Conservation (phyloP, 2,329 filamentous ascomycete genomes). For the Chaetomiaceae sp. region DNA sequence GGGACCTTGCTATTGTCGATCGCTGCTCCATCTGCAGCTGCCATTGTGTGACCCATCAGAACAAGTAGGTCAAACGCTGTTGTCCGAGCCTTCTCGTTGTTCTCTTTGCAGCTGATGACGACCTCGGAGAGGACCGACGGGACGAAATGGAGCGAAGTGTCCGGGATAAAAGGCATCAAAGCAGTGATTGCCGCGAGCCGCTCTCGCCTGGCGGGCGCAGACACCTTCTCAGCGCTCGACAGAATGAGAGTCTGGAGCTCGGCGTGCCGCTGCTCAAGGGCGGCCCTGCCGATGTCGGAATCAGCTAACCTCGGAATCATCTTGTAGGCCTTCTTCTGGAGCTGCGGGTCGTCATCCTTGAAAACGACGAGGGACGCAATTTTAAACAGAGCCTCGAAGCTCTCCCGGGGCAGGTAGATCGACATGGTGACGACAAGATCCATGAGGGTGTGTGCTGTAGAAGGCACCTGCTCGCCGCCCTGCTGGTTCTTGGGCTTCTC, state of each 20-base stretch:
- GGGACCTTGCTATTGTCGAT: slow-evolving; percentile 85
- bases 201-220: slow-evolving; percentile 80
- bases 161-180: slow-evolving; percentile 73
- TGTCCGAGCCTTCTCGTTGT: slow-evolving; percentile 89
- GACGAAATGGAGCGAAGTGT: slow-evolving; percentile 83
- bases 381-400: slow-evolving; percentile 78
- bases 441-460: slow-evolving; percentile 91
- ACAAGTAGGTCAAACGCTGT: slow-evolving; percentile 88
- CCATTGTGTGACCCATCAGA: slow-evolving; percentile 79
- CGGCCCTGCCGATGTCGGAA: slow-evolving; percentile 71
- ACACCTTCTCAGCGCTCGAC: slow-evolving; percentile 75
- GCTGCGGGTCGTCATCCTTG: slow-evolving; percentile 77
- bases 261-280: slow-evolving; percentile 67
- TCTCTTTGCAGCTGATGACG: slow-evolving; percentile 94
- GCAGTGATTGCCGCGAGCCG: slow-evolving; percentile 77
- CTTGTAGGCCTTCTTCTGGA: slow-evolving; percentile 99
- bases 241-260: slow-evolving; percentile 83
- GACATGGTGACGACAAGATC: slow-evolving; percentile 96
- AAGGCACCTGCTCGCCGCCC: slow-evolving; percentile 71
- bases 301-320: slow-evolving; percentile 85
- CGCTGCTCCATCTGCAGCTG: slow-evolving; percentile 57
- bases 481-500: slow-evolving; percentile 55
- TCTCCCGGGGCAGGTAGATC: slow-evolving; percentile 82
- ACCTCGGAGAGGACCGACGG: slow-evolving; percentile 88
- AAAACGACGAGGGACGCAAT: slow-evolving; percentile 81